Percentiles rank a stretch among this genome's conserved stretches.
Evolutionary conservation across 768 basidiomycete genomes (phyloP).

Genomic region (Dioszegia crocea): DNA sequence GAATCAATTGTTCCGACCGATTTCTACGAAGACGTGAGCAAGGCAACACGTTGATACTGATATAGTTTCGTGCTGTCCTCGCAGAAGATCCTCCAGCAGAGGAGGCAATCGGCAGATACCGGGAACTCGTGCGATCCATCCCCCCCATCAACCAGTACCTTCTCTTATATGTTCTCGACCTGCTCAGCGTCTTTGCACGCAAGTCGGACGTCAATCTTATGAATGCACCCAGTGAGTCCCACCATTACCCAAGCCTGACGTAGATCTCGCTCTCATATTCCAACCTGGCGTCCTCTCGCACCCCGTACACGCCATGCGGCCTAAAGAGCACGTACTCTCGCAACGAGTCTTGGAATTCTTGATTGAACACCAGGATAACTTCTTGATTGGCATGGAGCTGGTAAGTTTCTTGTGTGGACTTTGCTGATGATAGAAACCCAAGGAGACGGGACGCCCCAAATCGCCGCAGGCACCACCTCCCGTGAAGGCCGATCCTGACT

Average conservation of each 20-base stretch:
- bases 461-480: slow-evolving; percentile 1
- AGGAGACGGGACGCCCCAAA: slow-evolving; percentile 14
- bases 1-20: slow-evolving; percentile 91
- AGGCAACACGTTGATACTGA: not conserved
- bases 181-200: slow-evolving; percentile 88
- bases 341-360: slow-evolving; percentile 91
- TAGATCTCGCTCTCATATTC: slow-evolving; percentile 95
- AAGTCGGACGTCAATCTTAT: slow-evolving; percentile 90
- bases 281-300: slow-evolving; percentile 91
- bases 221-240: slow-evolving; percentile 81
- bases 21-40: slow-evolving; percentile 77
- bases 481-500: slow-evolving; percentile 41
- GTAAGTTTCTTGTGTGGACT: slow-evolving; percentile 19
- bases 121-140: slow-evolving; percentile 74
- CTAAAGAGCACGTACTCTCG: slow-evolving; percentile 77
- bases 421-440: slow-evolving; percentile 10
- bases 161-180: slow-evolving; percentile 92
- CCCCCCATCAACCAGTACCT: slow-evolving; percentile 89
- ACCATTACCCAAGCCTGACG: slow-evolving; percentile 1
- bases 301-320: slow-evolving; percentile 77
- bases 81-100: slow-evolving; percentile 4
- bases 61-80: slow-evolving; percentile 36
- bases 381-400: slow-evolving; percentile 63
- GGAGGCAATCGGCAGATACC: slow-evolving; percentile 64
- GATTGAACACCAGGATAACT: slow-evolving; percentile 93